phyloP scores from a whole-genome alignment of 495 filamentous ascomycete species.

The Parathielavia appendiculata region DNA sequence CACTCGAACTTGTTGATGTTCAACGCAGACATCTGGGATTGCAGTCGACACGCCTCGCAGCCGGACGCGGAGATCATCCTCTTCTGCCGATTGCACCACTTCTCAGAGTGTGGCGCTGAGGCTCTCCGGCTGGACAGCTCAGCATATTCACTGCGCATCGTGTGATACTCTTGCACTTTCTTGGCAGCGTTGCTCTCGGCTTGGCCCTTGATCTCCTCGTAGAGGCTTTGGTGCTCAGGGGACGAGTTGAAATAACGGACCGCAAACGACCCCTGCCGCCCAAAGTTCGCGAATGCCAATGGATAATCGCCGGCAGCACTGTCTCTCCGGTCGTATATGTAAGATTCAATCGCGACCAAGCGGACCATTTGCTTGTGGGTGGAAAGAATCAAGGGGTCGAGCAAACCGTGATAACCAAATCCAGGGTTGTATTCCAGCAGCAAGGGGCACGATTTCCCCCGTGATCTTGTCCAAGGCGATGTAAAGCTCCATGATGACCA shows the following conservation, averaged over 20 bases:
- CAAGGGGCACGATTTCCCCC: slow-evolving; percentile 32
- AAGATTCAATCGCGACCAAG: slow-evolving; percentile 45
- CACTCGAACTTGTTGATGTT: slow-evolving; percentile 54
- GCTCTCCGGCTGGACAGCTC: neutral
- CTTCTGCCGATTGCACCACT: neutral
- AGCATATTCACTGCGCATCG: slow-evolving; percentile 15
- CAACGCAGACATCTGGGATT: slow-evolving; percentile 31
- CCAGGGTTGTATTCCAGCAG: slow-evolving; percentile 50
- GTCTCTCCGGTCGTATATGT: slow-evolving; percentile 37
- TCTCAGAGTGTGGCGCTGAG: neutral
- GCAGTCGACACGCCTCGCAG: slow-evolving; percentile 30
- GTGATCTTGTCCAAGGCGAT: slow-evolving; percentile 53
- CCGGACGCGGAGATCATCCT: slow-evolving; percentile 32
- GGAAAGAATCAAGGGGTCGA: slow-evolving; percentile 49
- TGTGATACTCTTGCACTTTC: slow-evolving; percentile 45
- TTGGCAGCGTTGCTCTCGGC: slow-evolving; percentile 29
- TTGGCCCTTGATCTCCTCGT: slow-evolving; percentile 33
- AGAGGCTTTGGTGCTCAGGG: slow-evolving; percentile 36
- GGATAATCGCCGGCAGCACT: slow-evolving; percentile 17
- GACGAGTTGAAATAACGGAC: slow-evolving; percentile 52
- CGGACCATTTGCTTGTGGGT: slow-evolving; percentile 46
- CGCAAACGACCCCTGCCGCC: slow-evolving; percentile 41
- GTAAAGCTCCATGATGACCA: slow-evolving; percentile 61
- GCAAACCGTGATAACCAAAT: slow-evolving; percentile 35
- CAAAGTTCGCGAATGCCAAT: slow-evolving; percentile 36